These are phyloP conservation scores for Xerocomus nothofagi DNA, from an alignment of 1,284 basidiomycete species.

Conservation along the genomic window DNA sequence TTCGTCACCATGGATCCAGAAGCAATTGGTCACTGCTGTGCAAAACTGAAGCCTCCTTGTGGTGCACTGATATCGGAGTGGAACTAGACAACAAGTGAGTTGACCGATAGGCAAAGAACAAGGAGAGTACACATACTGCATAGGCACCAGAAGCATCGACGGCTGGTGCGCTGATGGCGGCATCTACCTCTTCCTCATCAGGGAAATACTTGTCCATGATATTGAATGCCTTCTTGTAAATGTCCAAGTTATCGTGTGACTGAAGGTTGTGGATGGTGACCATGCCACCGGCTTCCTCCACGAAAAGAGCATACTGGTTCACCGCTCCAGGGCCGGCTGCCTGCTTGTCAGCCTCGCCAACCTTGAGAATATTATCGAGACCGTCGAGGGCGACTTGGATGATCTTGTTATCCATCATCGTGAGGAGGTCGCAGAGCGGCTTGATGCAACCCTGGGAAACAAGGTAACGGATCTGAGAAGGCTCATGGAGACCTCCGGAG, in stretches of 20 bases:
- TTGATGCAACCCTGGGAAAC: conserved; percentile 98
- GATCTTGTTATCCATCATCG: conserved; percentile 99
- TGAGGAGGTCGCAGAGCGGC: conserved; percentile 94
- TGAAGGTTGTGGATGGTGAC: conserved; percentile 98
- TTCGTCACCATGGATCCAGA: conserved; percentile 10
- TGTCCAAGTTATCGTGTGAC: conserved; percentile 99
- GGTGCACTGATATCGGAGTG: conserved; percentile 81
- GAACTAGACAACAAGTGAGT: conserved; percentile 51
- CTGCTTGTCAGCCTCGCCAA: conserved; percentile 95
- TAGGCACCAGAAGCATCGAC: conserved; percentile 91
- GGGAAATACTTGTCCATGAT: conserved; percentile 98
- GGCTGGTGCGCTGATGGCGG: conserved; percentile 74
- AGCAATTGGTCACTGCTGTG: conserved; percentile 40
- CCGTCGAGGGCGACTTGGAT: conserved; percentile 98
- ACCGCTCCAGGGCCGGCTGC: conserved; percentile 79
- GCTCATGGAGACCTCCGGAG: conserved; percentile 96
- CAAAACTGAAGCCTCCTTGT: conserved; percentile 94
- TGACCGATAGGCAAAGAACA: conserved; percentile 6
- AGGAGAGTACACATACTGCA: conserved; percentile 60
- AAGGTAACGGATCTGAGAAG: conserved; percentile 96
- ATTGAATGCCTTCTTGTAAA: conserved; percentile 99
- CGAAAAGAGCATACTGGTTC: conserved; percentile 93
- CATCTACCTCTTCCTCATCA: conserved; percentile 82
- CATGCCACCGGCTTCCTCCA: conserved; percentile 99
- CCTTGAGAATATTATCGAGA: conserved; percentile 97